These are phyloP conservation scores for Pseudogymnoascus sp. DNA, from an alignment of 2,329 filamentous ascomycete species.

Conservation along the genomic window DNA sequence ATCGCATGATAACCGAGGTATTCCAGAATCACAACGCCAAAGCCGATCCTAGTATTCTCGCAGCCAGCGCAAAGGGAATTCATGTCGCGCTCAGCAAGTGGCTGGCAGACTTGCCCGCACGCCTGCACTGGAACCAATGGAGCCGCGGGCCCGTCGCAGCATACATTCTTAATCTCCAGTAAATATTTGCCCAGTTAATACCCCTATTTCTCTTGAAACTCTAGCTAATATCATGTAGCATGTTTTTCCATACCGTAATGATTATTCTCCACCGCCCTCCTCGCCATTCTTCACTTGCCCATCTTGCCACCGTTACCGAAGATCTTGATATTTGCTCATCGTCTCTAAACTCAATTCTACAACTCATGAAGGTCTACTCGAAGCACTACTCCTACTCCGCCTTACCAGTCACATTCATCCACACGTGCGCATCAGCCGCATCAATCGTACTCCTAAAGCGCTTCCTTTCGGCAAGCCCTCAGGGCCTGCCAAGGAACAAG, in stretches of 20 bases:
- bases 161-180: constrained; percentile 40
- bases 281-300: constrained; percentile 34
- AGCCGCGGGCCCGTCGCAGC: constrained; percentile 38
- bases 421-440: constrained; percentile 40
- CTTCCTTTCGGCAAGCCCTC: constrained; percentile 24
- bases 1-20: constrained; percentile 41
- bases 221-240: constrained; percentile 18
- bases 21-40: constrained; percentile 40
- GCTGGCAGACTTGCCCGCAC: constrained; percentile 37
- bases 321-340: constrained; percentile 43
- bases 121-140: constrained; percentile 44
- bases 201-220: background rate
- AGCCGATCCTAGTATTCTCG: constrained; percentile 33
- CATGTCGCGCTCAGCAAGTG: constrained; percentile 39
- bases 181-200: constrained; percentile 1
- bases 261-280: constrained; percentile 44
- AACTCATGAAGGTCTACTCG: constrained; percentile 36
- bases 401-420: constrained; percentile 40
- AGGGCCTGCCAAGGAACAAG: constrained; percentile 17
- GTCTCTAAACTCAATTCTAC: constrained; percentile 37
- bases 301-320: constrained; percentile 33
- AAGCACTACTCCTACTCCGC: constrained; percentile 36
- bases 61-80: constrained; percentile 37
- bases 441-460: constrained; percentile 40
- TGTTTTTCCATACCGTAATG: constrained; percentile 43